These are phyloP conservation scores for Globisporangium cylindrosporum DNA, from an alignment of 352 stramenopile species.

Conservation along the genomic window DNA sequence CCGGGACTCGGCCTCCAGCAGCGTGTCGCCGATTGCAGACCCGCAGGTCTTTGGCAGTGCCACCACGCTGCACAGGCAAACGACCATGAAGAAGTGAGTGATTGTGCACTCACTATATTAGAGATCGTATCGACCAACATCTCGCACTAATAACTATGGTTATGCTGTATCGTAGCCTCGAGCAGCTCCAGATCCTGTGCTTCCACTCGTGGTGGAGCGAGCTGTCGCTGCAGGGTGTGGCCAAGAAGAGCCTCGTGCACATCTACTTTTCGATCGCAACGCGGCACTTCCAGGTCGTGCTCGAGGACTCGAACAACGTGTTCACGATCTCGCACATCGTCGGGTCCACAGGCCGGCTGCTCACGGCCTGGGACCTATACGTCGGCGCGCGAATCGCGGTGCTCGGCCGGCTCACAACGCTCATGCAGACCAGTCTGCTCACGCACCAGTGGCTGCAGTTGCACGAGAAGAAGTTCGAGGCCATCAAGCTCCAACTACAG, in stretches of 20 bases:
- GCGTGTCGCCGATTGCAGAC: slow-evolving; percentile 25
- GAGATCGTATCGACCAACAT: too few relatives aligned
- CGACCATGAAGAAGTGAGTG: slow-evolving; percentile 58
- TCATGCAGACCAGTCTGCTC: slow-evolving; percentile 70
- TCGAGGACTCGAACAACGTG: slow-evolving; percentile 62
- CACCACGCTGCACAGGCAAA: slow-evolving; percentile 38
- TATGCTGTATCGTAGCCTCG: slow-evolving; percentile 27
- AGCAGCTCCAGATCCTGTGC: slow-evolving; percentile 56
- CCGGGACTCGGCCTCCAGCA: slow-evolving; percentile 11
- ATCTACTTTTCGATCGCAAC: slow-evolving; percentile 73
- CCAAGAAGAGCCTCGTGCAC: slow-evolving; percentile 30
- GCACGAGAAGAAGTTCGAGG: slow-evolving; percentile 42
- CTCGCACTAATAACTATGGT: background rate
- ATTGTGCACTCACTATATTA: background rate
- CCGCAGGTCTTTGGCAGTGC: slow-evolving; percentile 48
- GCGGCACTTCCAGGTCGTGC: slow-evolving; percentile 57
- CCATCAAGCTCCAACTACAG: slow-evolving; percentile 40
- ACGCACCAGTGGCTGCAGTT: slow-evolving; percentile 67
- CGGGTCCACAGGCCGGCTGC: slow-evolving; percentile 33
- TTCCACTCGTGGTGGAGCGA: slow-evolving; percentile 76
- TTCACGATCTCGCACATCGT: slow-evolving; percentile 78
- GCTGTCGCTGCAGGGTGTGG: slow-evolving; percentile 30
- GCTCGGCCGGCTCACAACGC: slow-evolving; percentile 59
- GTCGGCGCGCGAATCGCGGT: slow-evolving; percentile 60
- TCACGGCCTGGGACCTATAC: slow-evolving; percentile 67